Base-by-base conservation (phyloP, 768 basidiomycete species). In the Rhodotorula babjevae region DNA sequence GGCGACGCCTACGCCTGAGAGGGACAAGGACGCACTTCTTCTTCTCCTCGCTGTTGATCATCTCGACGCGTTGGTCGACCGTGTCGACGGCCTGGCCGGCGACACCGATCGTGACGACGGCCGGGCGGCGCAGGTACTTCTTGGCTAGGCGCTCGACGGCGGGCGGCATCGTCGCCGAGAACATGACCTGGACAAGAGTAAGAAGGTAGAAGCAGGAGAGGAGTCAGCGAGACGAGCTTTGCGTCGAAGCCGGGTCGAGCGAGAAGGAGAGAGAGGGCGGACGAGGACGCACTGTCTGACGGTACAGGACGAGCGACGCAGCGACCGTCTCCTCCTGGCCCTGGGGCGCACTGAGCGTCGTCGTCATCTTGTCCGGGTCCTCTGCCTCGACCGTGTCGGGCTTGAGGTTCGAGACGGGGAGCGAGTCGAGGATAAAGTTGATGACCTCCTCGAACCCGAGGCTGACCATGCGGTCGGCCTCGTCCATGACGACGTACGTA, bases 401-500 rank as follows among this genome's bases (percentile, higher is more conserved):
- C 76, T 90, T 87, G 86, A 96, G 88, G 61, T 90, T 87, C 68
- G 91, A 91, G 7, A 86, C 84, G 23, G 95, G 96, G 71, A 98
- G 85, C 69, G 92, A 87, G 82, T 98, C 95, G 72, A 99, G 83
- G 78, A 99, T 98, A 81, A 92, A 96, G 36, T 90, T 92, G 59
- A 99, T 83, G 80, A 96, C 94, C 25, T 86, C 87, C 81, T 99
- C 96, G 80, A 99, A 99, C 25, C 96, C 96, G 44, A 98, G 87
- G 79, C 94, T 89, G 72, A 99, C 94, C 96, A 99, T 98, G 63
- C 96, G 87, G 81, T 99, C 96, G 25, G 96, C 96, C 84, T 99
- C 96, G 81, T 99, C 96, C 96, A 99, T 96, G 76, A 99, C 95
- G 70, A 99, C 89, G 79, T 99, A 98, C 4, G 92, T 92, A 81